Percentiles rank a stretch among this genome's conserved stretches.
Evolutionary conservation across 345 rosid species (phyloP).

Genomic region (Heritiera littoralis): DNA sequence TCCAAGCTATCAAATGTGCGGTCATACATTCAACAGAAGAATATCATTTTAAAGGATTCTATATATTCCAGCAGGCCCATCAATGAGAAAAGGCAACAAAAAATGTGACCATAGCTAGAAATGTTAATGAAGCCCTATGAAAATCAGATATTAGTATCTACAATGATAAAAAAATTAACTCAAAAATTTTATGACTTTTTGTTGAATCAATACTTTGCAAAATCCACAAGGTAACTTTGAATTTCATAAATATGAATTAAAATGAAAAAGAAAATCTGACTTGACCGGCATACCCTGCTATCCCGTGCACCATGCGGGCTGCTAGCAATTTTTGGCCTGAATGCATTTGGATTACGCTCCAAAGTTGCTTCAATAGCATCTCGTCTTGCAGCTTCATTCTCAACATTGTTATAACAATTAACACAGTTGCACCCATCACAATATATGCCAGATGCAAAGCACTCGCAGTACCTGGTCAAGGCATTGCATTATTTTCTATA

Average conservation of each 20-base stretch:
- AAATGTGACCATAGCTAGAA: neutral
- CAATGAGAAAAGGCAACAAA: slow-evolving; percentile 1
- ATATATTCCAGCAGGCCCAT: neutral
- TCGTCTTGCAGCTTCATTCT: slow-evolving; percentile 83
- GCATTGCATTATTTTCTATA: slow-evolving; percentile 20
- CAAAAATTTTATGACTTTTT: neutral
- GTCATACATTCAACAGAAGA: neutral
- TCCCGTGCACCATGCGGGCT: slow-evolving; percentile 88
- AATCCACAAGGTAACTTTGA: neutral
- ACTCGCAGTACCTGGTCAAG: slow-evolving; percentile 85
- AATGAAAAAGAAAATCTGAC: neutral
- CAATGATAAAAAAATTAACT: slow-evolving; percentile 1
- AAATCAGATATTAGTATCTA: neutral
- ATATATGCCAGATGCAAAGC: slow-evolving; percentile 96
- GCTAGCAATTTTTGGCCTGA: slow-evolving; percentile 97
- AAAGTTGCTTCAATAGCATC: slow-evolving; percentile 95
- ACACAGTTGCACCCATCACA: slow-evolving; percentile 99
- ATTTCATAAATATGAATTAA: slow-evolving; percentile 6
- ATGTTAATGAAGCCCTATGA: neutral
- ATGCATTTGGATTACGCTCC: slow-evolving; percentile 98
- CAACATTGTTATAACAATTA: slow-evolving; percentile 92
- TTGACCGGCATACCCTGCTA: slow-evolving; percentile 53
- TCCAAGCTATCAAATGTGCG: neutral
- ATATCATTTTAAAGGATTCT: neutral
- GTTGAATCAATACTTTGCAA: neutral